Base-by-base conservation (phyloP, 352 stramenopile species). In the Pelagophyceae sp. region DNA sequence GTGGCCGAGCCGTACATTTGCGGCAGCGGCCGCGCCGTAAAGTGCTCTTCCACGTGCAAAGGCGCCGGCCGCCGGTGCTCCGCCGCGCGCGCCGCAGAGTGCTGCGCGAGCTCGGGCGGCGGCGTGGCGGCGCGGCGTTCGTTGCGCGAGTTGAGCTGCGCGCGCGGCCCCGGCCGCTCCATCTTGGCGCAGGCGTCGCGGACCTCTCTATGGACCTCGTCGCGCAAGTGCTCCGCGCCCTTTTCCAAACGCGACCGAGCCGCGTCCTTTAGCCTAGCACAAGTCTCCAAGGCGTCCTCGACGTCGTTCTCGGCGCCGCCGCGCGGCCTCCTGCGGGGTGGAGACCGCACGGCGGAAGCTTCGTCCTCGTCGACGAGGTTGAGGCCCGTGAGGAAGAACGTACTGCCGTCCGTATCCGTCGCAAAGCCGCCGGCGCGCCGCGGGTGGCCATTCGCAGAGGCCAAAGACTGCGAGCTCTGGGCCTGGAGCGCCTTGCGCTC, bases 351-450 rank as follows among this genome's bases (percentile, higher is more conserved):
- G n/a, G n/a, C n/a, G n/a, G n/a, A n/a, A 11, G 11, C 45, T 23
- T 54, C 45, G 11, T 54, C 45, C 45, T 54, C 23, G 45, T 23
- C 23, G 11, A 23, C 15, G 61, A 40, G 3, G 61, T 38, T 15
- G 29, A 71, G 15, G 3, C 61, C 61, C n/a, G 61, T 71, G 29
- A 71, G 61, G 31, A 71, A 71, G 31, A 17, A 71, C 15, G 61
- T 40, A 27, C 29, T 31, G 61, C 31, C 61, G 61, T 71, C 61
- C 15, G 37, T 29, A 11, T 11, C 11, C 45, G 45, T 54, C 3
- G 27, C 61, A 6, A 37, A 3, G 61, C 61, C 61, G n/a, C 31
- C 58, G 40, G n/a, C n/a, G n/a, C n/a, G n/a, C n/a, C 6, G 40
- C 6, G 6, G 40, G 6, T 54, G 40, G 40, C 40, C 40, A 20